Percentiles rank a stretch among this genome's conserved stretches.
phyloP scores from a whole-genome alignment of 495 filamentous ascomycete species.

The Lepraria neglecta region DNA sequence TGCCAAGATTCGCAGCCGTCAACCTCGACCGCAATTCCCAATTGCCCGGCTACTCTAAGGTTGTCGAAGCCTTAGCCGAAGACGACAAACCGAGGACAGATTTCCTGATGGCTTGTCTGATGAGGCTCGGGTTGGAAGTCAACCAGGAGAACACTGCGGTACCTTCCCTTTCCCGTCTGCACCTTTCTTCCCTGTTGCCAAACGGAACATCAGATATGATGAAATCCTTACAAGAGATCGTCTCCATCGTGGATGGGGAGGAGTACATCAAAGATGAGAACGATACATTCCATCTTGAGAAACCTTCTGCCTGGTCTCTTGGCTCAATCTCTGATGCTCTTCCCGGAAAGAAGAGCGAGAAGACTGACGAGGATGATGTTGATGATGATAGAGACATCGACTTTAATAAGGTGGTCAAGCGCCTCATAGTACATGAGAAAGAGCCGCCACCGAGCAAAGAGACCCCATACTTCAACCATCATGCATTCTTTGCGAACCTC shows the following conservation, averaged over 20 bases:
- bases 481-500: constrained; percentile 69
- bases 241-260: constrained; percentile 57
- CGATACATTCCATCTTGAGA: constrained; percentile 76
- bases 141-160: constrained; percentile 60
- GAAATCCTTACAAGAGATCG: constrained; percentile 57
- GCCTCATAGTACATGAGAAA: constrained; percentile 60
- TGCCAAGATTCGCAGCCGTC: constrained; percentile 66
- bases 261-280: constrained; percentile 79
- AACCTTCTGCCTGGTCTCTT: constrained; percentile 57
- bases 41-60: constrained; percentile 56
- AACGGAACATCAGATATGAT: constrained; percentile 61
- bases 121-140: constrained; percentile 75
- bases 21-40: constrained; percentile 63
- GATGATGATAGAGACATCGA: constrained; percentile 58
- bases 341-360: constrained; percentile 22
- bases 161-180: constrained; percentile 78
- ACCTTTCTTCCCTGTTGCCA: constrained; percentile 67
- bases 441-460: constrained; percentile 64
- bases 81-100: constrained; percentile 64
- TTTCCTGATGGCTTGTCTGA: constrained; percentile 76
- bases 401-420: constrained; percentile 68
- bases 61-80: constrained; percentile 61
- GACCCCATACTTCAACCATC: constrained; percentile 85
- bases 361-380: constrained; percentile 32
- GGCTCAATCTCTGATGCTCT: constrained; percentile 48